Base-by-base conservation (phyloP, 2,329 filamentous ascomycete genomes). In the Aspergillus pseudotamarii region DNA sequence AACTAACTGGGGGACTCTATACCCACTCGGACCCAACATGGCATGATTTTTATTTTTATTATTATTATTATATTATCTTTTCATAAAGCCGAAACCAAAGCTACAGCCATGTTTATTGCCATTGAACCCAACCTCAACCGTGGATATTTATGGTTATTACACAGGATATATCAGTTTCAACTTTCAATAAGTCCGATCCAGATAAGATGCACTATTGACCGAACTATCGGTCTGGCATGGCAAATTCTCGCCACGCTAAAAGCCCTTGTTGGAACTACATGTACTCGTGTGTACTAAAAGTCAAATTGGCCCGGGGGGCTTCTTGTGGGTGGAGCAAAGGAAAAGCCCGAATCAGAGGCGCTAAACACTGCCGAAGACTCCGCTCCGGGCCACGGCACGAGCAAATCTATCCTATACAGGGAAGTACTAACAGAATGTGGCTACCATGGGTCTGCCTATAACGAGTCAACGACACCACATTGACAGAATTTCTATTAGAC, bases 361-460 rank as follows among this genome's bases (percentile, higher is more conserved):
- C 30, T 58, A 43, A 41, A 21, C 36, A 46, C 19, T 38, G 41
- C 26, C 23, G 56, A 58, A 34, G 56, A 21, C 55, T 46, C 38
- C 57, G 36, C 30, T 32, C 34, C 41, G 6, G 26, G 28, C 19
- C 48, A 2, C 28, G 30, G 30, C 30, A 54, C 30, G 30, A 54
- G 51, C 10, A 54, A 21, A 21, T n/a, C 51, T 36, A 23, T 23
- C n/a, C 51, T 34, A 21, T 32, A 11, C 50, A n/a, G 30, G 61
- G 30, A 68, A 63, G 34, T 62, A 61, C 43, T 61, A 65, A 38
- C 64, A 66, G 59, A 61, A 21, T 38, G 54, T 28, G 41, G 32
- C 53, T 60, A 58, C 63, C 63, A 64, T 64, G 63, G 67, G 46
- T 43, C 61, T 58, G 11, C 41, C 55, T 30, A 45, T 41, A 41